Conservation (phyloP, 2,329 filamentous ascomycete genomes). For the Ascochyta lentis region DNA sequence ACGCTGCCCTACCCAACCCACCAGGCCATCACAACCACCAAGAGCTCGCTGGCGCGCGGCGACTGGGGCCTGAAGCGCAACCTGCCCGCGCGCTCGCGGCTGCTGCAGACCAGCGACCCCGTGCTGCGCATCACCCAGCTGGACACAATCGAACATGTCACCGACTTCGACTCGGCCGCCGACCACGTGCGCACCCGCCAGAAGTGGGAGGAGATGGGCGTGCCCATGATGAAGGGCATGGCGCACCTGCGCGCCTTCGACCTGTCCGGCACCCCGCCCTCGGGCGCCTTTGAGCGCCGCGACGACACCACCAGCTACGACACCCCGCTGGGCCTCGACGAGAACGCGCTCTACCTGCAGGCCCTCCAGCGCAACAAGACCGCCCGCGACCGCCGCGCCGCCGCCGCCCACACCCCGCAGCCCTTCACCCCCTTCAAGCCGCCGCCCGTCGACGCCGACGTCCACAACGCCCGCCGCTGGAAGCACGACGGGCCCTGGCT, state of each 20-base stretch:
- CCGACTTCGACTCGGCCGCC: conserved; percentile 82
- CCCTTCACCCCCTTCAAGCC: conserved; percentile 30
- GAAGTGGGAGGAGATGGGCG: conserved; percentile 84
- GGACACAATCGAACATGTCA: conserved; percentile 86
- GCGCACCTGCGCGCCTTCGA: conserved; percentile 28
- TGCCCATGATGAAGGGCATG: conserved; percentile 66
- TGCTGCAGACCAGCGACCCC: conserved; percentile 72
- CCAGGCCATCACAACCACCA: conserved; percentile 80
- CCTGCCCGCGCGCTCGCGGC: conserved; percentile 74
- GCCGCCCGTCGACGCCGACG: conserved; percentile 28
- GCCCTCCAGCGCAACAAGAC: conserved; percentile 31
- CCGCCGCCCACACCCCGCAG: conserved; percentile 24
- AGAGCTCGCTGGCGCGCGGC: conserved; percentile 73
- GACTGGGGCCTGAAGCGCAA: conserved; percentile 94
- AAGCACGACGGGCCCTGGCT: conserved; percentile 67
- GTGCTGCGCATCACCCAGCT: conserved; percentile 77
- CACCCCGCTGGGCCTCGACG: conserved; percentile 33
- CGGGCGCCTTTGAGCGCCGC: conserved; percentile 41
- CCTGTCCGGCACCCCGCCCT: conserved; percentile 16
- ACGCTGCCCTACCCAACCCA: conserved; percentile 82
- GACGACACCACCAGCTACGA: conserved; percentile 45
- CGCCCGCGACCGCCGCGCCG: conserved; percentile 17
- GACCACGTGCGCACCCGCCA: conserved; percentile 81
- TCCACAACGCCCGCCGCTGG: conserved; percentile 54
- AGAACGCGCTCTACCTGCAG: conserved; percentile 33